Percentiles rank a stretch among this genome's conserved stretches.
phyloP scores from a whole-genome alignment of 495 filamentous ascomycete species.

The Lasiosphaeria ovina region DNA sequence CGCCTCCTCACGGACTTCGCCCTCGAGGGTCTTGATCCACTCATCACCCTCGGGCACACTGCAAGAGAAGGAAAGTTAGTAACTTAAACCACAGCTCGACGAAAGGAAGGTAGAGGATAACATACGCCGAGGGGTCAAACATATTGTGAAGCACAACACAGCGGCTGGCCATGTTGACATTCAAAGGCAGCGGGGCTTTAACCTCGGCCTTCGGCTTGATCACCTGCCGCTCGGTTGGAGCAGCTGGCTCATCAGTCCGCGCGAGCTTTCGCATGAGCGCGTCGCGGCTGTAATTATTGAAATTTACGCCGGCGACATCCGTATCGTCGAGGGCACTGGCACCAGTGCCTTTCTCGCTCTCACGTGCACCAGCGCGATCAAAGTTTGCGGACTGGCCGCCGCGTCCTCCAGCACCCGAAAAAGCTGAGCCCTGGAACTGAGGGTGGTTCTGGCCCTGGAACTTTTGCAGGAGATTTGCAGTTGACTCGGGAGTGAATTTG shows the following conservation, averaged over 20 bases:
- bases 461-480: conserved; percentile 83
- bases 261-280: conserved; percentile 97
- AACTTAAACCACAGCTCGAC: conserved; percentile 42
- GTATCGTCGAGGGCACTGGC: conserved; percentile 97
- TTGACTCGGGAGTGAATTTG: conserved; percentile 99
- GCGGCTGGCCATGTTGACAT: conserved; percentile 88
- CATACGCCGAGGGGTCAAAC: conserved; percentile 91
- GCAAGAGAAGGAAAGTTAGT: conserved; percentile 9
- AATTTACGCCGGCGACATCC: conserved; percentile 96
- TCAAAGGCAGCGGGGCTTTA: conserved; percentile 71
- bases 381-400: conserved; percentile 87
- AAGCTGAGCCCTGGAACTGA: conserved; percentile 88
- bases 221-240: conserved; percentile 63
- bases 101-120: conserved; percentile 20
- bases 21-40: conserved; percentile 93
- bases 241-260: conserved; percentile 82
- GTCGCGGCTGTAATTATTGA: conserved; percentile 98
- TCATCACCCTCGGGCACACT: conserved; percentile 76
- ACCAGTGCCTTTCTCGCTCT: conserved; percentile 85
- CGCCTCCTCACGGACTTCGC: conserved; percentile 91
- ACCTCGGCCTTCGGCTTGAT: conserved; percentile 77
- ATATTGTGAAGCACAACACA: conserved; percentile 94
- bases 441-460: conserved; percentile 78
- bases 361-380: conserved; percentile 87
- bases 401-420: conserved; percentile 87